Evolutionary conservation across 106 monocot species (phyloP).

Genomic region (Acorus calamus): DNA sequence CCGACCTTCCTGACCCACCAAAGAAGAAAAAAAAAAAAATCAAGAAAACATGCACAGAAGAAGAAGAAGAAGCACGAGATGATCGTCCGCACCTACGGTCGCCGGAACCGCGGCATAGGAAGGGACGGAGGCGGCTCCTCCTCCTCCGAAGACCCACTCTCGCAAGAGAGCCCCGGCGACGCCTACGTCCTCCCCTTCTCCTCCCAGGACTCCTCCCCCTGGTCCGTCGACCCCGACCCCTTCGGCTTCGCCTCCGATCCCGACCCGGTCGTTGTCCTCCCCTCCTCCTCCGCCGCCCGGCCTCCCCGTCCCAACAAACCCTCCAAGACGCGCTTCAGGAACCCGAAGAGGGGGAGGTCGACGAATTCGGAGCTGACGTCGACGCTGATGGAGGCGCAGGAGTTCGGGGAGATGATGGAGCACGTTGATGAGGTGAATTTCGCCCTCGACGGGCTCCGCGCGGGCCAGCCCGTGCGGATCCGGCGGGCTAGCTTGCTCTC

Average conservation of each 20-base stretch:
- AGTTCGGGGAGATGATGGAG: constrained; percentile 99
- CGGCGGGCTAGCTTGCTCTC: constrained; percentile 66
- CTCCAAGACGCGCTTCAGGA: not conserved
- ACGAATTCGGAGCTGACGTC: constrained; percentile 26
- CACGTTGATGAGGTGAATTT: constrained; percentile 90
- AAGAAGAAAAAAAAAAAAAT: no score
- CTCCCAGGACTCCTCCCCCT: constrained; percentile 64
- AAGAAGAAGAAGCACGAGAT: no score
- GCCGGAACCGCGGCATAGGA: no score
- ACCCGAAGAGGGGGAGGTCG: constrained; percentile 8
- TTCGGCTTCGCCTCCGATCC: constrained; percentile 1
- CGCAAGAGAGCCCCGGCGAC: constrained; percentile 28
- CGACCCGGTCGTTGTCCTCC: constrained; percentile 30
- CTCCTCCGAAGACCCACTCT: constrained; percentile 12
- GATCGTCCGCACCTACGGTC: no score
- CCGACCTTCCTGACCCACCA: no score
- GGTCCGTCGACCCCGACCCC: constrained; percentile 43
- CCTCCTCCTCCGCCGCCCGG: constrained; percentile 3
- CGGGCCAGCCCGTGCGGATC: constrained; percentile 52
- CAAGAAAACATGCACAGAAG: no score
- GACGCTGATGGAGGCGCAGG: constrained; percentile 93
- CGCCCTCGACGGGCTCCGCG: constrained; percentile 76
- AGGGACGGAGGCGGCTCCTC: no score
- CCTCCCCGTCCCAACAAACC: constrained; percentile 1
- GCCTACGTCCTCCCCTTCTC: constrained; percentile 21